Conservation (phyloP, 768 basidiomycete genomes). For the Lentinula lateritia region DNA sequence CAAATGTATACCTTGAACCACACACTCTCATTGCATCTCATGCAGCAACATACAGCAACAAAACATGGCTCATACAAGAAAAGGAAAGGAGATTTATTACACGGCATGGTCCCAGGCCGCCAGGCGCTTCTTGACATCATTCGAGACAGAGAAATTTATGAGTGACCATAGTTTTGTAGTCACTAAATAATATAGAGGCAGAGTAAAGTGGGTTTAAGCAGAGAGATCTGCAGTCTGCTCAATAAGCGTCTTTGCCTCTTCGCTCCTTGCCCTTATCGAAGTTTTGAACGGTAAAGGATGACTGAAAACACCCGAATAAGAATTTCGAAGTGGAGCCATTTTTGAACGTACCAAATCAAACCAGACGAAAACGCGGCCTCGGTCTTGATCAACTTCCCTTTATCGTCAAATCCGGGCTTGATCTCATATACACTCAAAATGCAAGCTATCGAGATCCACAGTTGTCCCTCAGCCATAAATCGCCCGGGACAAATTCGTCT, state of each 20-base stretch:
- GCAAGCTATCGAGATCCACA: conserved; percentile 41
- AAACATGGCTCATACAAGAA: no score
- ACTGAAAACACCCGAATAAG: conserved; percentile 12
- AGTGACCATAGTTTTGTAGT: no score
- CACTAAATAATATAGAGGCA: no score
- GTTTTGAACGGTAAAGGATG: conserved; percentile 29
- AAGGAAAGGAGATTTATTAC: no score
- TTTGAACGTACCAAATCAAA: conserved; percentile 33
- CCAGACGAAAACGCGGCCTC: conserved; percentile 34
- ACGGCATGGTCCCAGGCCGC: no score
- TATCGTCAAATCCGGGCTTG: conserved; percentile 26
- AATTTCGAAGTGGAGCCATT: not conserved
- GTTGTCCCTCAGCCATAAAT: conserved; percentile 35
- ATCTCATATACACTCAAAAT: conserved; percentile 39
- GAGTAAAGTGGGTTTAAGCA: not conserved
- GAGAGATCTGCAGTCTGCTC: conserved; percentile 23
- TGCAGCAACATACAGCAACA: no score
- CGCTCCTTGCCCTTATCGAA: conserved; percentile 25
- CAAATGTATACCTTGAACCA: no score
- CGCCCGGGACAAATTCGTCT: conserved; percentile 45
- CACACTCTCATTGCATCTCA: no score
- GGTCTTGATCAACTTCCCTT: conserved; percentile 24
- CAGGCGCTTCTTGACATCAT: no score
- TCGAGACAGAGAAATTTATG: no score
- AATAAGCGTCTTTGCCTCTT: conserved; percentile 20